Evolutionary conservation across 2,329 filamentous ascomycete genomes (phyloP).

Genomic region (Podosphaera fusca): DNA sequence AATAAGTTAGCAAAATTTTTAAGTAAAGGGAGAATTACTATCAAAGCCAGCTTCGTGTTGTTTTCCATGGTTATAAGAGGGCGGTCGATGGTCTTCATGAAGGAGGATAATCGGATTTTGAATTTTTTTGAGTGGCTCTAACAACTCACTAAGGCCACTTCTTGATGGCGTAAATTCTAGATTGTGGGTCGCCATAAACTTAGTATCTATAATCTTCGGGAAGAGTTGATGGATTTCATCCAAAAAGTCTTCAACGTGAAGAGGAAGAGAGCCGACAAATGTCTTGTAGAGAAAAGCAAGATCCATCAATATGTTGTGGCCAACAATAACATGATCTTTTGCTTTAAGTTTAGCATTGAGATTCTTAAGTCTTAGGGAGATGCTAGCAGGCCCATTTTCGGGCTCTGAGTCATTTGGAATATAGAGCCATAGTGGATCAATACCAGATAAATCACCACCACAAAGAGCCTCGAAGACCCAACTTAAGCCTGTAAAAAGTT

Average conservation of each 20-base stretch:
- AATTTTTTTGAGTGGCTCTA: conserved; percentile 19
- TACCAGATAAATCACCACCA: conserved; percentile 12
- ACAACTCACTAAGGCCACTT: conserved; percentile 24
- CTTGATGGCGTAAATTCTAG: conserved; percentile 19
- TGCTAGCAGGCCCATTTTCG: conserved; percentile 15
- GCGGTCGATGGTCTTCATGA: conserved; percentile 15
- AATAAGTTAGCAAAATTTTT: not conserved
- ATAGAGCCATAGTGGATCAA: conserved; percentile 18
- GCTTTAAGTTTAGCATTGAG: conserved; percentile 12
- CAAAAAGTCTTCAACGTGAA: conserved; percentile 28
- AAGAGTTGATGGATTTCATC: conserved; percentile 24
- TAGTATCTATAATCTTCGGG: conserved; percentile 32
- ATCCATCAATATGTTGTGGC: conserved; percentile 43
- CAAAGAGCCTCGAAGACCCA: conserved; percentile 16
- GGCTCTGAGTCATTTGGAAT: conserved; percentile 17
- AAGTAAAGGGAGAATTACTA: conserved; percentile 17
- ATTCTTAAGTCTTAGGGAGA: conserved; percentile 17
- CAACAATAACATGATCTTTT: conserved; percentile 25
- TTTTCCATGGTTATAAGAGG: conserved; percentile 7
- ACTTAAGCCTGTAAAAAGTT: conserved; percentile 11
- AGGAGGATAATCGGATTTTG: conserved; percentile 21
- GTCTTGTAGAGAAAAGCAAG: conserved; percentile 38
- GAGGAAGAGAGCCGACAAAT: conserved; percentile 35
- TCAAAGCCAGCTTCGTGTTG: conserved; percentile 38
- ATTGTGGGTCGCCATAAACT: conserved; percentile 26